These are phyloP conservation scores for Dittrichia graveolens DNA, from an alignment of 129 eudicot species.

Conservation along the genomic window DNA sequence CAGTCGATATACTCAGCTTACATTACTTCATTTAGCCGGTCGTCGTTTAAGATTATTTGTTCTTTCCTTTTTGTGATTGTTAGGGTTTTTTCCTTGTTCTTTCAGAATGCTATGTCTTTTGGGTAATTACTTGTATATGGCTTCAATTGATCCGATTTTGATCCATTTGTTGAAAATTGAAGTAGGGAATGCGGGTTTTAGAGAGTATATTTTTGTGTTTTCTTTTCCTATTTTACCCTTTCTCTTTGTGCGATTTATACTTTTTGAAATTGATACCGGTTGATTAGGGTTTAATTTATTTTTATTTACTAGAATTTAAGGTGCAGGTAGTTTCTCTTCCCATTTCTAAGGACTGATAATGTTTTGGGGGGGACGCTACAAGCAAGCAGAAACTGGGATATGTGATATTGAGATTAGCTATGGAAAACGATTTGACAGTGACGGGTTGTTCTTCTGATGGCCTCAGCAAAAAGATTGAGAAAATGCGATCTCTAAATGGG, in stretches of 20 bases:
- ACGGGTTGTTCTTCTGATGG: constrained; percentile 46
- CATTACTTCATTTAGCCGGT: not conserved
- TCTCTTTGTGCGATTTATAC: constrained; percentile 14
- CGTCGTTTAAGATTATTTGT: not conserved
- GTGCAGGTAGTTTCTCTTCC: not conserved
- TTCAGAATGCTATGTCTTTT: not conserved
- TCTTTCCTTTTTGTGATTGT: not conserved
- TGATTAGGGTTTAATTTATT: constrained; percentile 24
- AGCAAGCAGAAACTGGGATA: constrained; percentile 5
- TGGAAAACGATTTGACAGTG: constrained; percentile 62
- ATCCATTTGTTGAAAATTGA: not conserved
- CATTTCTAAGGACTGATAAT: constrained; percentile 1
- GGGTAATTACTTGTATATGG: not conserved
- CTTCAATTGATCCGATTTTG: constrained; percentile 12
- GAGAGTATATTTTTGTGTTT: not conserved
- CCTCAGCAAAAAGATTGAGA: constrained; percentile 40
- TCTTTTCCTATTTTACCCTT: not conserved
- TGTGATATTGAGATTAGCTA: constrained; percentile 33
- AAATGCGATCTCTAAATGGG: constrained; percentile 75
- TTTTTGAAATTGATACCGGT: not conserved
- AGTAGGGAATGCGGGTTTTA: constrained; percentile 4
- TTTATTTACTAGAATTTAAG: too few relatives aligned
- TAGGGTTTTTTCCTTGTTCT: constrained; percentile 8
- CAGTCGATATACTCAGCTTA: not conserved
- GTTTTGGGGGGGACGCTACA: constrained; percentile 21